Evolutionary conservation across 768 basidiomycete species (phyloP), one percentile per base, ranked within the genome.

Genomic region (Leucocoprinus birnbaumii): DNA sequence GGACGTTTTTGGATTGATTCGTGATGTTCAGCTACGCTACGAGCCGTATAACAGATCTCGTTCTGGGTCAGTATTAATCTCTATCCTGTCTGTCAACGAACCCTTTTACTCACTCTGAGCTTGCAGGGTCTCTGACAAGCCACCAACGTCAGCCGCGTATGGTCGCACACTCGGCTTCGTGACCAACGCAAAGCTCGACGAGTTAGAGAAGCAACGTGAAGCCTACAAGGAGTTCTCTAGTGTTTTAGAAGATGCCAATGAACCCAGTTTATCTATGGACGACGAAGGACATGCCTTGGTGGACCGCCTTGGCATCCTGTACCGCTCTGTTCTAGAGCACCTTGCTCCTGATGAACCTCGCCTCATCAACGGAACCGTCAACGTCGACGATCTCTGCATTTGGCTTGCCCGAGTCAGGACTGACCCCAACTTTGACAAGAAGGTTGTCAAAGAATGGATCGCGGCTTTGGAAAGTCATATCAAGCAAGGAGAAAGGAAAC

Each of bases 181-280:
- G 61, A 76, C 77, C 4, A 63, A 68, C 8, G 67, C 73, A 59
- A 77, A 79, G 59, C 69, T 77, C 18, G 66, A 73, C 44, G 74
- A 77, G 51, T 62, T 77, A 31, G 72, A 75, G 51, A 75, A 73
- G 55, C 76, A 73, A 48, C 68, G 70, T 7, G 44, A 65, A 0
- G 64, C 67, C 2, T 75, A 71, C 54, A 63, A 71, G 49, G 63
- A 62, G 1, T 70, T 75, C 60, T 67, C 69, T 8, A 61, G 65
- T 18, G 67, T 71, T 21, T 56, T 76, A 45, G 58, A 68, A 1
- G 58, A 65, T 35, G 65, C 65, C 44, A 26, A 46, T 16, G 24
- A 48, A 4, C 8, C 22, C 19, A 8, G 21, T 1, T 14, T 8
- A 3, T 38, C 22, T 8, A 26, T n/a, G n/a, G n/a, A 6, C 18